phyloP scores from a whole-genome alignment of 495 filamentous ascomycete genomes.

The Neurospora sp. region DNA sequence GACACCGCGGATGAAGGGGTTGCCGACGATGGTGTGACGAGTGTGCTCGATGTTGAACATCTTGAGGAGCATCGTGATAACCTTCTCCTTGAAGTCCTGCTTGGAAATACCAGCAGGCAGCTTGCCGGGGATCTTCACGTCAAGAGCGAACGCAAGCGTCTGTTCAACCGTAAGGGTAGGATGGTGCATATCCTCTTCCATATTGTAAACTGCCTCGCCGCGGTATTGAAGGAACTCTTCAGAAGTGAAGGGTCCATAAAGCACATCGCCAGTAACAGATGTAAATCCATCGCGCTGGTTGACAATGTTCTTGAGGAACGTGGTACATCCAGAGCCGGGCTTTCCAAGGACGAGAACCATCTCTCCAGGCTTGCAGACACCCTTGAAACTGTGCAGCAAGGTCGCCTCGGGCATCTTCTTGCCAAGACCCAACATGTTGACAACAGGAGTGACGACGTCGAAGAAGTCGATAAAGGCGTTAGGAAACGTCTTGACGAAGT shows the following conservation, averaged over 20 bases:
- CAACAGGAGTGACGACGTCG: conserved; percentile 52
- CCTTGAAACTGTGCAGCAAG: conserved; percentile 44
- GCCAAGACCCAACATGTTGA: conserved; percentile 46
- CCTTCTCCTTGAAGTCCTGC: conserved; percentile 57
- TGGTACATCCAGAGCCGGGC: conserved; percentile 80
- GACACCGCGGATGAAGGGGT: conserved; percentile 71
- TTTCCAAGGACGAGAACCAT: conserved; percentile 85
- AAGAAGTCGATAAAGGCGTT: conserved; percentile 71
- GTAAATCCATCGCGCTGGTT: conserved; percentile 78
- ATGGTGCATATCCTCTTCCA: conserved; percentile 74
- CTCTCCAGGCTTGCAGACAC: conserved; percentile 62
- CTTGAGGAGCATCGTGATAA: conserved; percentile 60
- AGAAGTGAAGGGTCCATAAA: conserved; percentile 61
- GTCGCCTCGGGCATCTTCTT: conserved; percentile 56
- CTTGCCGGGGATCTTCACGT: conserved; percentile 69
- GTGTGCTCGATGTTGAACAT: conserved; percentile 89
- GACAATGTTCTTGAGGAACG: conserved; percentile 74
- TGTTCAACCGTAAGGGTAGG: conserved; percentile 75
- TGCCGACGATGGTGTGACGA: conserved; percentile 68
- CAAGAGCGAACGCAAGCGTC: conserved; percentile 73
- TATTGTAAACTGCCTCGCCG: conserved; percentile 79
- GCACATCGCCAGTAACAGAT: conserved; percentile 61
- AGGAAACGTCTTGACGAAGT: conserved; percentile 73
- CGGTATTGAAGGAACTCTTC: conserved; percentile 54
- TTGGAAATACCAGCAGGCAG: conserved; percentile 55